Evolutionary conservation across 2,329 filamentous ascomycete genomes (phyloP), one percentile per base, ranked within the genome.

Genomic region (Mycocentrospora acerina): DNA sequence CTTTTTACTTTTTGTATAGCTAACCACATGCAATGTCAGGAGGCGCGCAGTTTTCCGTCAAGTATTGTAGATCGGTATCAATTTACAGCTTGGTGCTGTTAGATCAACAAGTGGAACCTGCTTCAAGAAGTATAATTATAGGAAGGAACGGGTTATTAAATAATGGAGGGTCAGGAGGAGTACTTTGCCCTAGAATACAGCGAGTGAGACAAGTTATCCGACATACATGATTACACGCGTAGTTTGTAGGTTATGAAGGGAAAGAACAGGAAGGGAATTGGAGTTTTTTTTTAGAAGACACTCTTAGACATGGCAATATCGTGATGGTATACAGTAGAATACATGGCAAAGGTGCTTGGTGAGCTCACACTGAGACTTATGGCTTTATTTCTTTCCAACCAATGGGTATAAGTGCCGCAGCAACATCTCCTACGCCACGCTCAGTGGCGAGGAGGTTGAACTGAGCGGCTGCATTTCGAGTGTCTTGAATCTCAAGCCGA

Each of bases 391-490:
- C 85, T 55, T 76, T 80, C 88, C 88, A 94, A 2, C 89, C 90
- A 36, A 93, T 77, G 0, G 90, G 90, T 66, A 97, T 80, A 68
- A 98, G 65, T 8, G 90, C 91, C 2, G 89, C 91, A 18, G 90
- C 91, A 46, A 97, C 83, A 57, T 91, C 85, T 14, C 82, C 77
- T 5, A 93, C 82, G 1, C 93, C 91, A 35, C 93, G 76, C 72
- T 98, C 93, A 13, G 90, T 97, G n/a, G 90, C 91, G 37, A 98
- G 72, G 58, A 98, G 66, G 63, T 98, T 98, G 68, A 93, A 98
- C 66, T 96, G 90, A 24, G 90, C 86, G 1, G 91, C 88, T 7
- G 93, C 93, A 69, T 97, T 97, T 48, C 89, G 77, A 22, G 93
- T 97, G 70, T 97, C 93, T 60, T 91, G 79, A 3, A 96, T 78